phyloP scores from a whole-genome alignment of 345 rosid species.

The Brassica carinata region DNA sequence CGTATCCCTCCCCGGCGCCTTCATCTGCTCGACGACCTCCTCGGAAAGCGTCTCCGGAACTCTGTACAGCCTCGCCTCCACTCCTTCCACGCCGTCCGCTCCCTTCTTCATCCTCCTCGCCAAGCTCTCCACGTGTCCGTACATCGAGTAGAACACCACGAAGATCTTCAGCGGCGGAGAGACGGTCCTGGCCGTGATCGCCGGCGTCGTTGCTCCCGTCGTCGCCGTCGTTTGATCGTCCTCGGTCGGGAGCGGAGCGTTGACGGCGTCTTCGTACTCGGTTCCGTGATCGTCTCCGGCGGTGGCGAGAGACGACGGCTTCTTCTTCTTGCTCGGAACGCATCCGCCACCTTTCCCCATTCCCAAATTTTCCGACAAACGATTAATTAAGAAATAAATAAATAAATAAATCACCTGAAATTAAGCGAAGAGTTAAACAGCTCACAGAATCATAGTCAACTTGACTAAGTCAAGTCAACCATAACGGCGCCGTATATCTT shows the following conservation, averaged over 20 bases:
- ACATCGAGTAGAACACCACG: conserved; percentile 69
- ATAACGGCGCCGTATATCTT: conserved; percentile 15
- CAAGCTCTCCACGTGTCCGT: conserved; percentile 71
- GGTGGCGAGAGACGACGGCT: conserved; percentile 39
- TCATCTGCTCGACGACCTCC: conserved; percentile 62
- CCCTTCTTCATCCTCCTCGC: conserved; percentile 79
- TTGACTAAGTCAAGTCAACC: background rate
- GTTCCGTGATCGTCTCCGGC: conserved; percentile 32
- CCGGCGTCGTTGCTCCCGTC: conserved; percentile 21
- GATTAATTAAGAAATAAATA: background rate
- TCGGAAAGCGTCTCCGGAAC: conserved; percentile 64
- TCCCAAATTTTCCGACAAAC: conserved; percentile 27
- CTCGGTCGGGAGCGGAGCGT: conserved; percentile 52
- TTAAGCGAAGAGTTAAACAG: conserved; percentile 27
- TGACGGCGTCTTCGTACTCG: conserved; percentile 18
- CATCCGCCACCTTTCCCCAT: conserved; percentile 99
- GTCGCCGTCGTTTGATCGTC: conserved; percentile 37
- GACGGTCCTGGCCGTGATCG: conserved; percentile 8
- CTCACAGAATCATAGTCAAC: background rate
- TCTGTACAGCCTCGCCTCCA: conserved; percentile 55
- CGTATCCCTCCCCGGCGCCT: conserved; percentile 51
- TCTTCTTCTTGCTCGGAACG: conserved; percentile 88
- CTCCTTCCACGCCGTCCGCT: conserved; percentile 58
- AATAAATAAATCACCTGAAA: conserved; percentile 14
- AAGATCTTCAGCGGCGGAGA: conserved; percentile 48